Evolutionary conservation across 164 flowering plant genomes (phyloP).

Genomic region (Berberis vulgaris): DNA sequence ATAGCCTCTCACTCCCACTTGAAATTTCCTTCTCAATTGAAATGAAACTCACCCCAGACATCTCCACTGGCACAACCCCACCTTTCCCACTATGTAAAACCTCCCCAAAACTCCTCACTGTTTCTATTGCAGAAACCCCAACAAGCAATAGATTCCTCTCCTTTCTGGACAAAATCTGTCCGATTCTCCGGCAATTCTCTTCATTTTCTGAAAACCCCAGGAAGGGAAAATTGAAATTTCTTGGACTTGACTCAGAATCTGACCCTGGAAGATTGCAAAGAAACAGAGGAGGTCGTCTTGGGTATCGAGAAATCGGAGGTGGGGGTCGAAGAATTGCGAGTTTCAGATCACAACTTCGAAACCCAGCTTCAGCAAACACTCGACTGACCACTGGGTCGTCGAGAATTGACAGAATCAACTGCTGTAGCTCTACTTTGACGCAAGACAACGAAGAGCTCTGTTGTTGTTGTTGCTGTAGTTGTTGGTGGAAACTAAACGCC

Average conservation of each 20-base stretch:
- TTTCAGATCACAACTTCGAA: constrained; percentile 76
- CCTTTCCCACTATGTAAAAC: constrained; percentile 24
- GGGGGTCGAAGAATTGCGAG: constrained; percentile 63
- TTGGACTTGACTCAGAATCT: constrained; percentile 9
- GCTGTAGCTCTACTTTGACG: constrained; percentile 69
- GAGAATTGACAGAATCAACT: constrained; percentile 69
- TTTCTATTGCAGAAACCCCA: constrained; percentile 53
- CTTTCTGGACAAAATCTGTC: constrained; percentile 46
- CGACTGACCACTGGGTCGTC: constrained; percentile 95
- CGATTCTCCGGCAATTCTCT: constrained; percentile 45
- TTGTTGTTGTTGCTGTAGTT: constrained; percentile 24
- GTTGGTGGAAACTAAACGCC: constrained; percentile 44
- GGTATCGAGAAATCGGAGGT: constrained; percentile 30
- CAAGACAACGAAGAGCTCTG: constrained; percentile 25
- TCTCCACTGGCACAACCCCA: constrained; percentile 29
- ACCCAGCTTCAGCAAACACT: constrained; percentile 86
- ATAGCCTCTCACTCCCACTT: constrained; percentile 17
- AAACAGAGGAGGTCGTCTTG: constrained; percentile 49
- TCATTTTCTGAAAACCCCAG: constrained; percentile 38
- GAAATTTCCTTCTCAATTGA: constrained; percentile 37
- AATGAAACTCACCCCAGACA: constrained; percentile 39
- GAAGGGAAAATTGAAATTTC: constrained; percentile 39
- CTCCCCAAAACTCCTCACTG: constrained; percentile 42
- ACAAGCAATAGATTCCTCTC: constrained; percentile 75
- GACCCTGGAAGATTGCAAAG: constrained; percentile 40